A percentile compares a stretch with the other conserved stretches of the same genome.
Evolutionary conservation across 1,139 yeast genomes (phyloP).

Genomic region (Candida tropicalis): DNA sequence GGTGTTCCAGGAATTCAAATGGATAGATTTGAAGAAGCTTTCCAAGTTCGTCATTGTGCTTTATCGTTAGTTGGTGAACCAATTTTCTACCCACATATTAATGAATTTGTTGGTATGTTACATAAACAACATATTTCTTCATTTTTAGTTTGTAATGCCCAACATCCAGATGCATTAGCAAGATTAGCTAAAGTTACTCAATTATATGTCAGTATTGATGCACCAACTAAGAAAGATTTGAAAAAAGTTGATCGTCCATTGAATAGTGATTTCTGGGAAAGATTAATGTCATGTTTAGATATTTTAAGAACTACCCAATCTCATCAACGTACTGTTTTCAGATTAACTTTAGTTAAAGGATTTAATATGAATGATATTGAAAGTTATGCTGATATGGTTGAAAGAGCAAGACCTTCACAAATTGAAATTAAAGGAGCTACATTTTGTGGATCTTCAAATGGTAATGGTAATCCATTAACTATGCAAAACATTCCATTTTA

Average conservation of each 20-base stretch:
- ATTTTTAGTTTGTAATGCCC: constrained; percentile 92
- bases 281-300: constrained; percentile 78
- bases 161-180: constrained; percentile 84
- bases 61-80: constrained; percentile 93
- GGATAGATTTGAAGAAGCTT: constrained; percentile 89
- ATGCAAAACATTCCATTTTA: constrained; percentile 96
- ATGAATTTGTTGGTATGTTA: constrained; percentile 77
- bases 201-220: constrained; percentile 89
- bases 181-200: constrained; percentile 79
- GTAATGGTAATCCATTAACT: constrained; percentile 85
- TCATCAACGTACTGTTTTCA: constrained; percentile 87
- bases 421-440: constrained; percentile 95
- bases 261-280: constrained; percentile 91
- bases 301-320: constrained; percentile 70
- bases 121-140: constrained; percentile 81
- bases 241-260: constrained; percentile 87
- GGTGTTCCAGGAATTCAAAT: constrained; percentile 95
- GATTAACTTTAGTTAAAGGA: constrained; percentile 89
- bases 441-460: constrained; percentile 81
- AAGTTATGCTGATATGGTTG: constrained; percentile 90
- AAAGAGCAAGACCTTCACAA: constrained; percentile 79
- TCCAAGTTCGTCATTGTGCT: constrained; percentile 88
- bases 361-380: constrained; percentile 81
- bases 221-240: constrained; percentile 78
- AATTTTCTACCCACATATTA: constrained; percentile 87